These are phyloP conservation scores for Lignosus rhinocerotis DNA, from an alignment of 1,284 basidiomycete species.

Conservation along the genomic window DNA sequence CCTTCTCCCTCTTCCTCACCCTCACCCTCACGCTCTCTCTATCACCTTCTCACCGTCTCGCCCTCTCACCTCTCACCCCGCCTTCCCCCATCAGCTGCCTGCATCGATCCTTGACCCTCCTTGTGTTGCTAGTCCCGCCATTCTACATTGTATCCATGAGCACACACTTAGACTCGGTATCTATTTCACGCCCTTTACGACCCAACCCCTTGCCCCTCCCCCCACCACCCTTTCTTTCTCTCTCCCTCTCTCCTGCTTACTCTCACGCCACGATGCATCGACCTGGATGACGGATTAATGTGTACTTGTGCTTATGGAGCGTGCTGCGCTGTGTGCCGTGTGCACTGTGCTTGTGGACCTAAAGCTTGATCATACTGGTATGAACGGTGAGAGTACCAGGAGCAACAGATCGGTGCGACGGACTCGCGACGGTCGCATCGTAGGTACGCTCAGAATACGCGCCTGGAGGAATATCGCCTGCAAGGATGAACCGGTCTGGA, in stretches of 20 bases:
- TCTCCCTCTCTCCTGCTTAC: neutral
- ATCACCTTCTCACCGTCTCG: neutral
- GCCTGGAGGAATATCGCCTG: too few relatives aligned
- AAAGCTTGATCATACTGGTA: neutral
- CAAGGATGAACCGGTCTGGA: too few relatives aligned
- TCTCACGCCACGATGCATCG: neutral
- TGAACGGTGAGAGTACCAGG: neutral
- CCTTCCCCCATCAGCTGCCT: neutral
- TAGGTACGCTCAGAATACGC: too few relatives aligned
- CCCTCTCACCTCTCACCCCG: neutral
- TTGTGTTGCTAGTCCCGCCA: constrained; percentile 8
- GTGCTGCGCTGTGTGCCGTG: too few relatives aligned
- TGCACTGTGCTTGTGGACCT: neutral
- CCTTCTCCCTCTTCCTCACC: neutral
- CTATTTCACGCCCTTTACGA: constrained; percentile 10
- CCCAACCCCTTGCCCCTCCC: neutral
- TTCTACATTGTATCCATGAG: constrained; percentile 12
- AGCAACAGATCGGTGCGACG: too few relatives aligned
- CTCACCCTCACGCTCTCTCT: neutral
- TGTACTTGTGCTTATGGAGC: neutral
- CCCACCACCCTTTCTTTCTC: neutral
- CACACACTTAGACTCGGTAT: constrained; percentile 3
- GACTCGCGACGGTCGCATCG: too few relatives aligned
- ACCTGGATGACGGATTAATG: neutral
- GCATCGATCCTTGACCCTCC: neutral